phyloP scores from a whole-genome alignment of 2,329 filamentous ascomycete genomes.

The Paecilomyces niveus region DNA sequence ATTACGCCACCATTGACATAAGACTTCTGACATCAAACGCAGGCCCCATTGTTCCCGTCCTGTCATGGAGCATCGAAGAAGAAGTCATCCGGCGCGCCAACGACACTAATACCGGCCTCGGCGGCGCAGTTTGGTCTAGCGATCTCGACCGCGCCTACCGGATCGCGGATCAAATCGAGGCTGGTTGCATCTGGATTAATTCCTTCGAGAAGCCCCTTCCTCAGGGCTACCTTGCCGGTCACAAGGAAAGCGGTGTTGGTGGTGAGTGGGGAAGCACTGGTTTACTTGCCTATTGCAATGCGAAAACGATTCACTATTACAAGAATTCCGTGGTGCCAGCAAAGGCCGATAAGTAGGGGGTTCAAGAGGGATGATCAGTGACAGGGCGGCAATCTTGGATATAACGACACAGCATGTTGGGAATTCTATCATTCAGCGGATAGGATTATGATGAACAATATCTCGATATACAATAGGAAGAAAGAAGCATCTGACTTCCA shows the following conservation, averaged over 20 bases:
- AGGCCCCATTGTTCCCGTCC: conserved; percentile 53
- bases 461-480: neutral
- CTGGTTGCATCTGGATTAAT: conserved; percentile 36
- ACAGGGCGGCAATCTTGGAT: neutral
- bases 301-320: conserved; percentile 8
- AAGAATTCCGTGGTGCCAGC: conserved; percentile 8
- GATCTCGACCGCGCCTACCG: conserved; percentile 38
- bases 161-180: conserved; percentile 35
- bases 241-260: conserved; percentile 24
- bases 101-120: conserved; percentile 37
- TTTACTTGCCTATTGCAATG: conserved; percentile 13
- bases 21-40: conserved; percentile 6
- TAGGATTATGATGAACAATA: neutral
- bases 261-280: conserved; percentile 19
- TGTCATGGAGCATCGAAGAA: conserved; percentile 48
- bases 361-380: neutral
- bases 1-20: neutral
- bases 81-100: conserved; percentile 39
- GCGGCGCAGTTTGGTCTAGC: conserved; percentile 40
- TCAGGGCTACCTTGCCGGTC: conserved; percentile 14
- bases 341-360: neutral
- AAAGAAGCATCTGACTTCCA: no score
- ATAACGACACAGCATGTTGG: neutral
- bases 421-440: neutral
- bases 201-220: conserved; percentile 13